Base-by-base conservation (phyloP, 768 basidiomycete genomes). In the Lyophyllum atratum region DNA sequence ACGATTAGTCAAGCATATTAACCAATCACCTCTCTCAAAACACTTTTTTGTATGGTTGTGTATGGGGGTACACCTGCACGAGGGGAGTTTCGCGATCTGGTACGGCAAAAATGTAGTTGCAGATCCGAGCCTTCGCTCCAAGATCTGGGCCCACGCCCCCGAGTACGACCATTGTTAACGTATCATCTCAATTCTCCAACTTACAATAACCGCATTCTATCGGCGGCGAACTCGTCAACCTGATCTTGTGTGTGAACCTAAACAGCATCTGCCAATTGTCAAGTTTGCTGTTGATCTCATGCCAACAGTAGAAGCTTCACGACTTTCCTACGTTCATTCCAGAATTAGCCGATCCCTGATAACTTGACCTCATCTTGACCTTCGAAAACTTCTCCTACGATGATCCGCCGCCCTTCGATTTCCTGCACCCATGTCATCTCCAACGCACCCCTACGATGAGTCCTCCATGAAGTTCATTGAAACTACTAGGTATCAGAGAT, bases 321-420 rank as follows among this genome's bases (percentile, higher is more conserved):
- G 42, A 26, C 56, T 56, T 60, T 65, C 62, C 61, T 59, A 55
- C 62, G 60, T 65, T 65, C 62, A 65, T 63, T 63, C 61, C 59
- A 56, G 60, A 28, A 46, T 64, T 65, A 63, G 64, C 64, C 64
- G 64, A 65, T 43, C 54, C 53, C 39, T 54, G 52, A 56, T 62
- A 64, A 59, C 61, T 62, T 56, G 34, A n/a, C 45, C 57, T 59
- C 50, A 31, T 60, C 48, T 29, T 42, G 10, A 31, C 40, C 49
- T 49, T 56, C 31, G 46, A 51, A 56, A 48, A 39, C 37, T n/a
- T n/a, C n/a, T 43, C 42, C 50, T 55, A 55, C 48, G 54, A 59
- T 57, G 60, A 52, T 60, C 56, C 42, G 17, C 49, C 42, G 26
- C 47, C 24, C 49, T 37, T 47, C 52, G n/a, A 19, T 19, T 49